Evolutionary conservation across 1,284 basidiomycete genomes (phyloP).

Genomic region (Neonothopanus nambi): DNA sequence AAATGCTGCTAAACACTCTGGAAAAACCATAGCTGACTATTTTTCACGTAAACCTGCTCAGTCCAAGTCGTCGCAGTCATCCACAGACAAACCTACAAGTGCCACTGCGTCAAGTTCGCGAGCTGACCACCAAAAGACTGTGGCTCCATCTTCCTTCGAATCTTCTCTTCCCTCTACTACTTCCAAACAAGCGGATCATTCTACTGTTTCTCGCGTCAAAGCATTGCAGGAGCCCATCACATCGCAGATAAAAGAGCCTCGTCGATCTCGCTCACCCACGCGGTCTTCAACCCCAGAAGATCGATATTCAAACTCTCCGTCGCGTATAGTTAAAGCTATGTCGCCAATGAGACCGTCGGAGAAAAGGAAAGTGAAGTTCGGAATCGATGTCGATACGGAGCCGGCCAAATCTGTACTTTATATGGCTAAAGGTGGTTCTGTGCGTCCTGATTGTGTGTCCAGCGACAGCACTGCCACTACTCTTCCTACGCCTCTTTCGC

Average conservation of each 20-base stretch:
- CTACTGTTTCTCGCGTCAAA: no score
- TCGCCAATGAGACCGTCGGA: slow-evolving; percentile 15
- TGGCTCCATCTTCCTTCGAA: no score
- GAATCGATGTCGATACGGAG: slow-evolving; percentile 24
- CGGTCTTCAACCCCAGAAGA: slow-evolving; percentile 1
- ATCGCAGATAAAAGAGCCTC: no score
- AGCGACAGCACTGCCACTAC: background rate
- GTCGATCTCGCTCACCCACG: background rate
- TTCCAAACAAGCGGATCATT: no score
- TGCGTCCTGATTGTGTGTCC: background rate
- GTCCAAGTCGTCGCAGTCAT: background rate
- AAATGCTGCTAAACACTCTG: slow-evolving; percentile 23
- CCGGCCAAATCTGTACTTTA: background rate
- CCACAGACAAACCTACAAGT: background rate
- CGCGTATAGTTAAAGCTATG: background rate
- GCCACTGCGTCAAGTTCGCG: background rate
- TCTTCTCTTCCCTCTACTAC: no score
- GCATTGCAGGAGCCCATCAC: no score
- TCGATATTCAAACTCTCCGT: background rate
- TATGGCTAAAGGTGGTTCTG: background rate
- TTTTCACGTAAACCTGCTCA: slow-evolving; percentile 29
- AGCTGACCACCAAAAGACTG: background rate
- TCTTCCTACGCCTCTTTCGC: slow-evolving; percentile 20
- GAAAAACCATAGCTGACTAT: slow-evolving; percentile 37
- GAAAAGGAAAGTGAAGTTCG: slow-evolving; percentile 34